phyloP scores from a whole-genome alignment of 192 early-diverging fungal genomes.

The Backusella westeae region DNA sequence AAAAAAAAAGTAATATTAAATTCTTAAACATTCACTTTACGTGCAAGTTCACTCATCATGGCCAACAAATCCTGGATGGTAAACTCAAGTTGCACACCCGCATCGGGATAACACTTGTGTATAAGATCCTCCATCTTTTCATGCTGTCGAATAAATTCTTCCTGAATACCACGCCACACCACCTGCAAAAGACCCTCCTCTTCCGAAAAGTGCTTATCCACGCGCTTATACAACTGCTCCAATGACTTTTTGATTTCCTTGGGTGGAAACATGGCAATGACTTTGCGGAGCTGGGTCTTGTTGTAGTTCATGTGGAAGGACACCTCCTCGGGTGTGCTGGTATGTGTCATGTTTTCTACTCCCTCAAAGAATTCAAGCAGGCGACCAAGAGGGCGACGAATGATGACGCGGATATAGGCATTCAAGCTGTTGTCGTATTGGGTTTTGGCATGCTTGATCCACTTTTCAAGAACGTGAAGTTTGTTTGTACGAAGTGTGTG shows the following conservation, averaged over 20 bases:
- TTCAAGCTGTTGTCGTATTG: conserved; percentile 79
- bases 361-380: conserved; percentile 96
- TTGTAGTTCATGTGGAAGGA: conserved; percentile 78
- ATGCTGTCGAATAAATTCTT: conserved; percentile 78
- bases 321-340: conserved; percentile 74
- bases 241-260: conserved; percentile 82
- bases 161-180: conserved; percentile 89
- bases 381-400: conserved; percentile 84
- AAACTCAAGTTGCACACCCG: conserved; percentile 80
- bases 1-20: background rate
- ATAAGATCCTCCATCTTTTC: conserved; percentile 83
- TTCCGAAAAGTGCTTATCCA: conserved; percentile 93
- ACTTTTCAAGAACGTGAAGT: conserved; percentile 68
- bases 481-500: conserved; percentile 75
- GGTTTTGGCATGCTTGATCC: conserved; percentile 80
- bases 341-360: conserved; percentile 83
- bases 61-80: conserved; percentile 75
- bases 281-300: conserved; percentile 82
- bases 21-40: conserved; percentile 25
- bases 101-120: conserved; percentile 82
- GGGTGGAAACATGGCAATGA: conserved; percentile 79
- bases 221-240: conserved; percentile 81
- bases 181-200: conserved; percentile 81
- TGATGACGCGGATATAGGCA: conserved; percentile 86
- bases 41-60: conserved; percentile 62